Conservation (phyloP, 2,329 filamentous ascomycete species). For the Penicillium capsulatum region DNA sequence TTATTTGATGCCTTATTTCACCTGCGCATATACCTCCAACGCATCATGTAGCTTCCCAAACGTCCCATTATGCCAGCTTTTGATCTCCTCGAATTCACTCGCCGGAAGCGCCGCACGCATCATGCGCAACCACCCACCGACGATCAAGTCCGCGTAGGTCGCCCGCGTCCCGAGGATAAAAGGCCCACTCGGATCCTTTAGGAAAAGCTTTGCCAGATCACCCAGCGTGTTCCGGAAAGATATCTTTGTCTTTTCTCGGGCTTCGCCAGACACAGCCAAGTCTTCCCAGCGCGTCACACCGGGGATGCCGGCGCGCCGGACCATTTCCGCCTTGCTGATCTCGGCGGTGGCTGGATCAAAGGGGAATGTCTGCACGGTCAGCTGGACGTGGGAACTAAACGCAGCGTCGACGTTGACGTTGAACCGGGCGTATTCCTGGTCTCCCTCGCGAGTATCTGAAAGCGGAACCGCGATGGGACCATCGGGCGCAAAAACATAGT, state of each 20-base stretch:
- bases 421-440: constrained; percentile 46
- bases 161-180: constrained; percentile 47
- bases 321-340: constrained; percentile 46
- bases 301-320: constrained; percentile 45
- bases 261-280: constrained; percentile 38
- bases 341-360: constrained; percentile 51
- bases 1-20: no score
- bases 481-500: constrained; percentile 37
- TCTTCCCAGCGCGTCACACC: constrained; percentile 42
- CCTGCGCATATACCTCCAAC: constrained; percentile 35
- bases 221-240: constrained; percentile 44
- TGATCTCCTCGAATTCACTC: constrained; percentile 48
- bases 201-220: constrained; percentile 43
- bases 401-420: constrained; percentile 54
- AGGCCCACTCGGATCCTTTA: constrained; percentile 40
- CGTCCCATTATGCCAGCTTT: constrained; percentile 49
- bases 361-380: constrained; percentile 45
- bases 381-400: constrained; percentile 47
- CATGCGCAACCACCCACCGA: constrained; percentile 56
- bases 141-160: constrained; percentile 55
- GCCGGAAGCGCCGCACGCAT: constrained; percentile 38
- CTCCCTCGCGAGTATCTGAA: constrained; percentile 27
- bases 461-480: constrained; percentile 37
- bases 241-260: constrained; percentile 35
- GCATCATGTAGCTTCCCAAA: constrained; percentile 52